Conservation (phyloP, 768 basidiomycete genomes). For the Fomitopsis serialis region DNA sequence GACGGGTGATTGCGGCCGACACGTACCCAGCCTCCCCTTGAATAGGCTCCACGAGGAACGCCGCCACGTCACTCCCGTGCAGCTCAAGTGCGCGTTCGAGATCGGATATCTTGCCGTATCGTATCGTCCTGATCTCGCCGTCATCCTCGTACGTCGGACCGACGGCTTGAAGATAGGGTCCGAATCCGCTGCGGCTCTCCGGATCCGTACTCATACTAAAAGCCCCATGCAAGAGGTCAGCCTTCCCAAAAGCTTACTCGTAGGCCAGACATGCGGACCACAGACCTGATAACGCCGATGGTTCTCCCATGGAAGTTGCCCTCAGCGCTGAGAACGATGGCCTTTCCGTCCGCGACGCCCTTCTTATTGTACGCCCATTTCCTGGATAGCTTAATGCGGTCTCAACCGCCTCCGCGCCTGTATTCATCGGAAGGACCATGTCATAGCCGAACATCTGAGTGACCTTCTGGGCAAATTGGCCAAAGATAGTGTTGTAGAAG, state of each 20-base stretch:
- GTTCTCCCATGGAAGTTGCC: constrained; percentile 98
- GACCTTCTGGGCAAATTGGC: constrained; percentile 81
- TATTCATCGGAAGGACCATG: constrained; percentile 98
- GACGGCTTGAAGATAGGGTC: constrained; percentile 82
- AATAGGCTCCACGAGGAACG: constrained; percentile 95
- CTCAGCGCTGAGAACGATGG: constrained; percentile 78
- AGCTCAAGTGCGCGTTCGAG: constrained; percentile 75
- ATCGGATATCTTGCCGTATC: constrained; percentile 81
- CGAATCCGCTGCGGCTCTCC: constrained; percentile 81
- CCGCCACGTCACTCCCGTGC: constrained; percentile 80
- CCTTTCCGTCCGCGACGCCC: constrained; percentile 73
- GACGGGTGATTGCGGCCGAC: not conserved
- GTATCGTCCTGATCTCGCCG: constrained; percentile 52
- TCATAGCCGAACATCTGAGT: constrained; percentile 86
- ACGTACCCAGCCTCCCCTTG: constrained; percentile 97
- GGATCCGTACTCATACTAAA: constrained; percentile 91
- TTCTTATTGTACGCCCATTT: constrained; percentile 97
- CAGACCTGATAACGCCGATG: constrained; percentile 74
- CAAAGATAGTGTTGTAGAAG: constrained; percentile 92
- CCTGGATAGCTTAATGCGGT: constrained; percentile 90
- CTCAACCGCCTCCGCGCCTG: constrained; percentile 97
- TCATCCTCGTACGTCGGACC: constrained; percentile 68
- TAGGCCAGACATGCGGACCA: constrained; percentile 1
- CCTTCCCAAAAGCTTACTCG: constrained; percentile 6
- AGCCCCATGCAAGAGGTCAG: constrained; percentile 3